Percentiles rank a stretch among this genome's conserved stretches.
Conservation (phyloP, 192 early-diverging fungal species). For the Backusella liffmaniae region DNA sequence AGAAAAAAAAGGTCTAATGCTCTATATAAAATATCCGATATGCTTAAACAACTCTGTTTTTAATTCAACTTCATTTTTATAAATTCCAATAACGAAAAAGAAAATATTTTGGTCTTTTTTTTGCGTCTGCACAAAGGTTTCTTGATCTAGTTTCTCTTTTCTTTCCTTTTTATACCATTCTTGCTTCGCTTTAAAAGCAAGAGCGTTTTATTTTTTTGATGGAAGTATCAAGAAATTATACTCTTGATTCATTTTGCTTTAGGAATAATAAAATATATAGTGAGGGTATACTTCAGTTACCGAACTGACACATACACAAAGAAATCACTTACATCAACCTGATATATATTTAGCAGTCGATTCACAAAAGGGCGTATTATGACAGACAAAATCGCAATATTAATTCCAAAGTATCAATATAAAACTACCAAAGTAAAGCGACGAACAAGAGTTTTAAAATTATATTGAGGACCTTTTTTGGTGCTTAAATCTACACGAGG, state of each 20-base stretch:
- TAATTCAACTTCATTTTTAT: not conserved
- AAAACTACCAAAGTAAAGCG: not conserved
- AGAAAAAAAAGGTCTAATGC: not conserved
- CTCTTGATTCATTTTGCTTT: not conserved
- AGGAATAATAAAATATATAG: not conserved
- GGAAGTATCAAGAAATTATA: not conserved
- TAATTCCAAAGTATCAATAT: not conserved
- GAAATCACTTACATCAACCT: not conserved
- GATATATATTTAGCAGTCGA: not conserved
- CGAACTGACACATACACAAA: not conserved
- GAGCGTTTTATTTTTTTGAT: not conserved
- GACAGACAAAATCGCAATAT: not conserved
- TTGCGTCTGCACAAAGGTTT: not conserved
- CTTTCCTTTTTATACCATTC: not conserved
- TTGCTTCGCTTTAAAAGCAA: not conserved
- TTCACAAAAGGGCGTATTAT: not conserved
- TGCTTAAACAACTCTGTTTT: not conserved
- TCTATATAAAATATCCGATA: conserved; percentile 1
- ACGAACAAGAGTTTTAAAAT: not conserved
- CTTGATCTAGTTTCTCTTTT: not conserved
- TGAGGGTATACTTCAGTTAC: not conserved
- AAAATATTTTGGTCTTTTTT: not conserved
- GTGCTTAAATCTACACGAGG: not conserved
- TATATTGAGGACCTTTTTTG: not conserved
- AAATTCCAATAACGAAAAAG: not conserved